These are phyloP conservation scores for Acorus calamus DNA, from an alignment of 106 monocot genomes.

Conservation along the genomic window DNA sequence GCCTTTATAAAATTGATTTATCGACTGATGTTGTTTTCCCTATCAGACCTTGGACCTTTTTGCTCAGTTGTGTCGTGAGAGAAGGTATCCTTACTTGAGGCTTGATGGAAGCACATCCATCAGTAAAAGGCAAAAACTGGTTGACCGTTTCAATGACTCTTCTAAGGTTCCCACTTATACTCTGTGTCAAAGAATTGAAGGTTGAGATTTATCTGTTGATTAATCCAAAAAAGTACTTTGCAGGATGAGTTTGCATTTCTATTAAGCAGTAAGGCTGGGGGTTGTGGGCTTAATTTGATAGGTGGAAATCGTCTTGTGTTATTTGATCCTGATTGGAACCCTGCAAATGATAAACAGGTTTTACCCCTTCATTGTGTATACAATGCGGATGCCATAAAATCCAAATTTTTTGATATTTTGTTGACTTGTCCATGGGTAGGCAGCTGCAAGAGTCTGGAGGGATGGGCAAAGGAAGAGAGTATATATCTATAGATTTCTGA, in stretches of 20 bases:
- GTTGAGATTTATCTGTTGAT: background rate
- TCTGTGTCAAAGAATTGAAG: background rate
- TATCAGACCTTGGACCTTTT: constrained; percentile 87
- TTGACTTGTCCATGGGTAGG: constrained; percentile 25
- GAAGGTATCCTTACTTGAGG: constrained; percentile 81
- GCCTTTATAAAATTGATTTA: too few relatives aligned
- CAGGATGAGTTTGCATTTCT: constrained; percentile 99
- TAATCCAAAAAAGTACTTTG: constrained; percentile 2
- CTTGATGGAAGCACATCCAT: constrained; percentile 97
- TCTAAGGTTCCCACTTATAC: constrained; percentile 42
- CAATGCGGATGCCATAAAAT: background rate
- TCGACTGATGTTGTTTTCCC: background rate
- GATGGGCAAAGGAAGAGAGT: constrained; percentile 98
- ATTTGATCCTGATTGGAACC: constrained; percentile 99
- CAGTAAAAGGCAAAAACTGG: constrained; percentile 91
- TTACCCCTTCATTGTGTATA: background rate
- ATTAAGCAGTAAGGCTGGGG: constrained; percentile 98
- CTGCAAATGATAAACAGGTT: constrained; percentile 98
- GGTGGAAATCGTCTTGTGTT: constrained; percentile 95
- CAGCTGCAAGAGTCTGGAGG: constrained; percentile 98
- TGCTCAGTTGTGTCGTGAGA: constrained; percentile 94
- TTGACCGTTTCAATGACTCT: constrained; percentile 87
- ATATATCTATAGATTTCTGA: constrained; percentile 87
- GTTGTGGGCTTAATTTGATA: constrained; percentile 97
- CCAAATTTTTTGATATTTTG: background rate